Conservation (phyloP, 208 protist genomes). For the Leishmania mexicana region DNA sequence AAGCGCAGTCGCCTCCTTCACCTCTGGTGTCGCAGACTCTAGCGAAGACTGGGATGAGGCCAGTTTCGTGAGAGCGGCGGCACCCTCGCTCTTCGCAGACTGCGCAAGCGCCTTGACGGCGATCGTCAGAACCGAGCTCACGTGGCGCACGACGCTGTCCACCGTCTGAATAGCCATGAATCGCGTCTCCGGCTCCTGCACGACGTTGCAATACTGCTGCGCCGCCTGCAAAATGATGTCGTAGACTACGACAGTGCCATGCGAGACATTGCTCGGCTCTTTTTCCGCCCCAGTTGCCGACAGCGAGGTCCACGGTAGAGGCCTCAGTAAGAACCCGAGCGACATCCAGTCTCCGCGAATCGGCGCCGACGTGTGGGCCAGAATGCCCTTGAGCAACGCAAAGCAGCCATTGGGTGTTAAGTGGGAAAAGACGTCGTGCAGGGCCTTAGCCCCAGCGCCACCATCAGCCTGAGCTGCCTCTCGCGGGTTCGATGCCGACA, state of each 20-base stretch:
- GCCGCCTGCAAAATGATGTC: constrained; percentile 74
- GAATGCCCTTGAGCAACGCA: constrained; percentile 82
- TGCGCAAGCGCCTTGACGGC: constrained; percentile 15
- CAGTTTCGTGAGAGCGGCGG: constrained; percentile 9
- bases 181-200: constrained; percentile 80
- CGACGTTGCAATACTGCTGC: constrained; percentile 44
- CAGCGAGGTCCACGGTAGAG: constrained; percentile 4
- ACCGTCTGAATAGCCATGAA: constrained; percentile 93
- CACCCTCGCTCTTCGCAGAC: background rate
- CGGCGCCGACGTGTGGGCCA: constrained; percentile 78
- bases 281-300: background rate
- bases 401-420: constrained; percentile 82
- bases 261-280: background rate
- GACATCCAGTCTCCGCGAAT: constrained; percentile 38
- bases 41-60: background rate
- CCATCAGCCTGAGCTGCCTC: constrained; percentile 2
- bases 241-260: constrained; percentile 33
- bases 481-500: constrained; percentile 20
- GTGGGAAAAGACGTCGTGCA: constrained; percentile 42
- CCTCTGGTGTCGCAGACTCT: background rate
- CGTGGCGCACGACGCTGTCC: constrained; percentile 83
- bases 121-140: constrained; percentile 44
- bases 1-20: background rate
- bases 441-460: constrained; percentile 8
- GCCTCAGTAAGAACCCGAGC: constrained; percentile 49